Percentiles rank a stretch among this genome's conserved stretches.
Evolutionary conservation across 495 filamentous ascomycete species (phyloP).

Genomic region (Pyrenopolyporus hunteri): DNA sequence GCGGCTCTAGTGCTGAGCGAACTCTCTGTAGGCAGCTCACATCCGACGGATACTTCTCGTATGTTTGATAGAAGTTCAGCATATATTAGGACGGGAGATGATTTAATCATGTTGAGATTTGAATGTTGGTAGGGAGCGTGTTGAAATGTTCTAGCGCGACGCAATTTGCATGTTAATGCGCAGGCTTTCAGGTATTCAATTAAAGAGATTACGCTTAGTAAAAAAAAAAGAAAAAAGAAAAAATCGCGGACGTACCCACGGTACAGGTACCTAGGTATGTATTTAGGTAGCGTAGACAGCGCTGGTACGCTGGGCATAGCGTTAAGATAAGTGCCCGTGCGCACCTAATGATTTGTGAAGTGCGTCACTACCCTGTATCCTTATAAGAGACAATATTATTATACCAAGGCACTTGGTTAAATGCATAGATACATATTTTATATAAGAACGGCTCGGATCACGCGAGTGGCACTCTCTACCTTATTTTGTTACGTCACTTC

Average conservation of each 20-base stretch:
- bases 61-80: slow-evolving; percentile 90
- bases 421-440: not conserved
- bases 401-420: not conserved
- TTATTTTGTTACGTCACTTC: slow-evolving; percentile 1
- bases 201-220: not conserved
- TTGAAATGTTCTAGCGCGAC: slow-evolving; percentile 4
- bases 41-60: slow-evolving; percentile 77
- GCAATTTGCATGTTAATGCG: not conserved
- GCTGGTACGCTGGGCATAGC: no score
- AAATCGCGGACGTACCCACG: no score
- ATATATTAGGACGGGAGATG: slow-evolving; percentile 63
- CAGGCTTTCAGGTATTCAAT: not conserved
- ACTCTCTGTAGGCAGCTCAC: slow-evolving; percentile 62
- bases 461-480: not conserved
- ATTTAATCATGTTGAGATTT: slow-evolving; percentile 36
- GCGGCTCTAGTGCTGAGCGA: slow-evolving; percentile 53
- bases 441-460: not conserved
- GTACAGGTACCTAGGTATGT: no score
- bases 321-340: no score
- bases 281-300: no score
- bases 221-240: not conserved
- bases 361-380: no score
- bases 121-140: slow-evolving; percentile 16
- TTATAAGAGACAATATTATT: not conserved
- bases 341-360: no score